Base-by-base conservation (phyloP, 1,284 basidiomycete genomes). In the Inonotus hispidus region DNA sequence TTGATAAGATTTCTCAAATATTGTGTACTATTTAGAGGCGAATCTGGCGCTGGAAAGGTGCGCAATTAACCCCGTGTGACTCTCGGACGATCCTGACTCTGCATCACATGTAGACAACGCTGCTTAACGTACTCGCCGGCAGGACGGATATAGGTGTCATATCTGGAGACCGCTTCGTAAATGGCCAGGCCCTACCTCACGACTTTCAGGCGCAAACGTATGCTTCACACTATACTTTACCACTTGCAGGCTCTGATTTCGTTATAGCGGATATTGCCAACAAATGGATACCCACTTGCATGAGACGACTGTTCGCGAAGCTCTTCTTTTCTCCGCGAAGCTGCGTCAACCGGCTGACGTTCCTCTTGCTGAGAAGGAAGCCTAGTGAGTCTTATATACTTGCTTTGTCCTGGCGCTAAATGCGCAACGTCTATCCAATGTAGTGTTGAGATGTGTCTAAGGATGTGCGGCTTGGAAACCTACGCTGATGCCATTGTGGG, bases 121-220 rank as follows among this genome's bases (percentile, higher is more conserved):
- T 94, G 0, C 77, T 95, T 55, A 93, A 96, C 70, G 92, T 91
- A 1, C 77, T 96, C 6, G 92, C 93, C 0, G 82, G 90, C 62
- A 85, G 93, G 14, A 83, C 83, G n/a, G 81, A 79, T 19, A 83
- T 81, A 58, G 94, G 93, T 25, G 82, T 93, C n/a, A 81, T 95
- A 47, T 79, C 78, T 1, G 94, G 94, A 0, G 84, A 92, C 53
- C 81, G 86, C 57, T 81, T 92, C 54, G 87, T 96, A 66, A 87
- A 92, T 64, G 93, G 93, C 0, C 80, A 84, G 47, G 73, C 78
- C 4, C 79, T 90, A 39, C 90, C 90, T 1, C 66, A 74, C 10
- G 88, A 90, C 65, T 95, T 95, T 80, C 85, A 88, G 67, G 79
- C 82, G 0, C 83, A 87, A 63, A 88, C 84, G 79, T 78, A 65